Conservation (phyloP, 768 basidiomycete genomes). For the Lyophyllum decastes region DNA sequence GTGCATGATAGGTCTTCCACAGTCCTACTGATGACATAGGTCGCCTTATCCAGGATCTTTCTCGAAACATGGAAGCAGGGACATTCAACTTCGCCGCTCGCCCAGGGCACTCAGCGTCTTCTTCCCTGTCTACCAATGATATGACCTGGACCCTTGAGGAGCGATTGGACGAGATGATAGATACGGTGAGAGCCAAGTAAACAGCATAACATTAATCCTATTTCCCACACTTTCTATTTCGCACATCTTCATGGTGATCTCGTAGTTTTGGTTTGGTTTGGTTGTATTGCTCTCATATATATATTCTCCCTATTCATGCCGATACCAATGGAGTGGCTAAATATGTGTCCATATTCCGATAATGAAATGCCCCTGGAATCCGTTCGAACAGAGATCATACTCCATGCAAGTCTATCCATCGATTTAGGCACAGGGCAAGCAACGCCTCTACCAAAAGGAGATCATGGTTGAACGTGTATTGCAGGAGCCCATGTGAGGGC, state of each 20-base stretch:
- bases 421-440: constrained; percentile 68
- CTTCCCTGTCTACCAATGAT: constrained; percentile 66
- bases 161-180: constrained; percentile 72
- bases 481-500: constrained; percentile 60
- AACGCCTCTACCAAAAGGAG: constrained; percentile 62
- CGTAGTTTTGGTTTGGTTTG: constrained; percentile 19
- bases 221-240: constrained; percentile 23
- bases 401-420: constrained; percentile 69
- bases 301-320: constrained; percentile 20
- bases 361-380: constrained; percentile 17
- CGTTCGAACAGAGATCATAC: constrained; percentile 31
- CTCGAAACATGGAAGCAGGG: constrained; percentile 79
- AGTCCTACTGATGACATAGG: constrained; percentile 79
- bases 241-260: constrained; percentile 11
- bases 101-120: constrained; percentile 55
- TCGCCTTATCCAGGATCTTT: constrained; percentile 80
- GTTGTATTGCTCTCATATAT: constrained; percentile 23
- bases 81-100: constrained; percentile 70
- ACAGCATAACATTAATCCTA: constrained; percentile 19
- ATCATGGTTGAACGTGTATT: constrained; percentile 64
- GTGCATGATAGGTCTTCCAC: constrained; percentile 61
- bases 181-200: constrained; percentile 34
- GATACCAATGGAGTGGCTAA: constrained; percentile 24
- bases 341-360: constrained; percentile 19
- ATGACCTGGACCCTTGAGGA: constrained; percentile 76